Conservation (phyloP, 1,284 basidiomycete genomes). For the Papiliotrema laurentii region DNA sequence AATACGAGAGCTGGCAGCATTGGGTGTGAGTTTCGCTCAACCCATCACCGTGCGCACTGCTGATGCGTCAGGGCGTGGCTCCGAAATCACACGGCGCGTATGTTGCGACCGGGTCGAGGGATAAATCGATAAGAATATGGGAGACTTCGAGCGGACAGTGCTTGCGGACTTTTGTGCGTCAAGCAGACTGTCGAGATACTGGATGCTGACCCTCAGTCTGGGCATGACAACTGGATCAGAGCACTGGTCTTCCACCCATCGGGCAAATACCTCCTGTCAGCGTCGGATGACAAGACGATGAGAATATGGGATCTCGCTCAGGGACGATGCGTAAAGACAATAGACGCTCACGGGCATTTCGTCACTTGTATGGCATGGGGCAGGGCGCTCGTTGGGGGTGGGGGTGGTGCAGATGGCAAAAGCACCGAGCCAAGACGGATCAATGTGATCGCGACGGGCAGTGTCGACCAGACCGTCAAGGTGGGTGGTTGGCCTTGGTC, state of each 20-base stretch:
- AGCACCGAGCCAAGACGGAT: slow-evolving; percentile 57
- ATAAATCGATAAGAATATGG: slow-evolving; percentile 86
- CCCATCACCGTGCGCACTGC: neutral
- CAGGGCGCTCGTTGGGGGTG: slow-evolving; percentile 53
- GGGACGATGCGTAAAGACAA: slow-evolving; percentile 69
- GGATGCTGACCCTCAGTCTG: slow-evolving; percentile 50
- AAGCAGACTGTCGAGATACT: slow-evolving; percentile 1
- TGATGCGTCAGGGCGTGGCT: slow-evolving; percentile 1
- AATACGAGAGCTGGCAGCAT: slow-evolving; percentile 70
- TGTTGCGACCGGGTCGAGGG: slow-evolving; percentile 75
- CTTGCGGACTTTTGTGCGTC: slow-evolving; percentile 59
- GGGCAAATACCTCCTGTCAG: slow-evolving; percentile 79
- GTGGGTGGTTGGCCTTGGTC: slow-evolving; percentile 27
- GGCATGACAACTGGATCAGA: slow-evolving; percentile 81
- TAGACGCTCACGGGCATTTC: slow-evolving; percentile 83
- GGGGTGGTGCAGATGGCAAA: slow-evolving; percentile 49
- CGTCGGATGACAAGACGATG: slow-evolving; percentile 85
- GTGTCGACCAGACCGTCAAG: slow-evolving; percentile 63
- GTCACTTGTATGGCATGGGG: slow-evolving; percentile 79
- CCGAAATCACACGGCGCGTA: slow-evolving; percentile 54
- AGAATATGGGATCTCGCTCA: slow-evolving; percentile 81
- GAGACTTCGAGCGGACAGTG: slow-evolving; percentile 71
- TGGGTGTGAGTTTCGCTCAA: slow-evolving; percentile 54
- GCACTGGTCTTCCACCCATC: slow-evolving; percentile 77
- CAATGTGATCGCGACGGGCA: slow-evolving; percentile 76